These are phyloP conservation scores for Periconia digitata DNA, from an alignment of 2,329 filamentous ascomycete species.

Conservation along the genomic window DNA sequence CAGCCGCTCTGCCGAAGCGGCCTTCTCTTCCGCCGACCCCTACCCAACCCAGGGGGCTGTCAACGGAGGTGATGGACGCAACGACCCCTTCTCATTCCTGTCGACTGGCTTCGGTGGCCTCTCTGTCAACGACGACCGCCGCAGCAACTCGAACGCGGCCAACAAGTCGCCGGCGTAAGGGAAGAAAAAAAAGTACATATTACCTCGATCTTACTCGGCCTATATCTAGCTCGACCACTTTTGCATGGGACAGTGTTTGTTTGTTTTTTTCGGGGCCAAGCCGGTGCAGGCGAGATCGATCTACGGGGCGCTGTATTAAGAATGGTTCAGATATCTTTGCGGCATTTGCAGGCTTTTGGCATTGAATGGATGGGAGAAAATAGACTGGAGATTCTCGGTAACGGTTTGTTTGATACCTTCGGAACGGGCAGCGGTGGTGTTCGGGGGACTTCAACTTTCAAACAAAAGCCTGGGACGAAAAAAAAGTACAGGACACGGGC, in stretches of 20 bases:
- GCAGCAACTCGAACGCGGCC: slow-evolving; percentile 44
- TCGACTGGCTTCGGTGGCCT: slow-evolving; percentile 72
- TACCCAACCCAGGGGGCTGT: slow-evolving; percentile 72
- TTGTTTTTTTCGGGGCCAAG: slow-evolving; percentile 32
- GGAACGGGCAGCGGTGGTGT: slow-evolving; percentile 32
- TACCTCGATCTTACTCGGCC: slow-evolving; percentile 34
- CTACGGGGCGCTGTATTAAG: slow-evolving; percentile 33
- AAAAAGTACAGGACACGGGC: slow-evolving; percentile 34
- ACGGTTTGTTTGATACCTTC: slow-evolving; percentile 46
- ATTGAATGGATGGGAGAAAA: slow-evolving; percentile 36
- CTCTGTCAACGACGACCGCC: slow-evolving; percentile 64
- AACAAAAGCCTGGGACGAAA: slow-evolving; percentile 37
- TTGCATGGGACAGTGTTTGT: slow-evolving; percentile 32
- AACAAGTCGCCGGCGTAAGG: slow-evolving; percentile 45
- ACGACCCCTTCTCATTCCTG: slow-evolving; percentile 79
- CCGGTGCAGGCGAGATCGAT: slow-evolving; percentile 38
- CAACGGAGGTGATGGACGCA: slow-evolving; percentile 67
- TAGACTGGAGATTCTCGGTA: slow-evolving; percentile 41
- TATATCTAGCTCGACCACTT: slow-evolving; percentile 37
- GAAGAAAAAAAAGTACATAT: slow-evolving; percentile 30
- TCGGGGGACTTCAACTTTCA: slow-evolving; percentile 29
- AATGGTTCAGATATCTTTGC: slow-evolving; percentile 41
- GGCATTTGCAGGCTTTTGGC: slow-evolving; percentile 42
- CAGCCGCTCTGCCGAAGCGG: slow-evolving; percentile 88
- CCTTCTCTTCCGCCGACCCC: slow-evolving; percentile 86